Percentiles rank a stretch among this genome's conserved stretches.
Evolutionary conservation across 179 eudicot species (phyloP).

Genomic region (Patellifolia procumbens): DNA sequence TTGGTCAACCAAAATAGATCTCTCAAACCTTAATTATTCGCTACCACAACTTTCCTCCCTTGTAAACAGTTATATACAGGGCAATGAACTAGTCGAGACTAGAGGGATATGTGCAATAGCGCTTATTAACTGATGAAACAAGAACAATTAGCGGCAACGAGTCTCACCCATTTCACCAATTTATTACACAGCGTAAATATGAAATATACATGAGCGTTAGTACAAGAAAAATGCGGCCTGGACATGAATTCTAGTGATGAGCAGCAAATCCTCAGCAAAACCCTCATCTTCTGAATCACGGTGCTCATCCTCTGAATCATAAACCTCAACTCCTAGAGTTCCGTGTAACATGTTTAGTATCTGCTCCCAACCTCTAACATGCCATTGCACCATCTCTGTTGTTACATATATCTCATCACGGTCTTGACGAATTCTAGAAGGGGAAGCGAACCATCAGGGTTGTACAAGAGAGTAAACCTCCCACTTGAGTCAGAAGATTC

Average conservation of each 20-base stretch:
- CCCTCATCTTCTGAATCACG: constrained; percentile 44
- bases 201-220: constrained; percentile 6
- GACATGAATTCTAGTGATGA: constrained; percentile 14
- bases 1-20: background rate
- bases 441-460: constrained; percentile 38
- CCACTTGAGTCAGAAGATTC: constrained; percentile 52
- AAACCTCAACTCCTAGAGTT: constrained; percentile 42
- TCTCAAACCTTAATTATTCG: background rate
- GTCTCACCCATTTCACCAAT: constrained; percentile 13
- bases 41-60: background rate
- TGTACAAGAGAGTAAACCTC: constrained; percentile 45
- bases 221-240: background rate
- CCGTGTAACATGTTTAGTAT: constrained; percentile 47
- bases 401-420: constrained; percentile 2
- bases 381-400: constrained; percentile 38
- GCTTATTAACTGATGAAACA: constrained; percentile 5
- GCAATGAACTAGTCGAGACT: background rate
- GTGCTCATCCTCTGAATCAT: constrained; percentile 44
- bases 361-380: constrained; percentile 46
- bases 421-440: constrained; percentile 11
- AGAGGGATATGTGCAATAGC: background rate
- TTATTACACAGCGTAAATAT: background rate
- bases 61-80: constrained; percentile 15
- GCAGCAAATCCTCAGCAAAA: constrained; percentile 28
- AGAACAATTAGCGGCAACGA: background rate